Conservation (phyloP, 257 asterid species). For the Solanum paucissectum region DNA sequence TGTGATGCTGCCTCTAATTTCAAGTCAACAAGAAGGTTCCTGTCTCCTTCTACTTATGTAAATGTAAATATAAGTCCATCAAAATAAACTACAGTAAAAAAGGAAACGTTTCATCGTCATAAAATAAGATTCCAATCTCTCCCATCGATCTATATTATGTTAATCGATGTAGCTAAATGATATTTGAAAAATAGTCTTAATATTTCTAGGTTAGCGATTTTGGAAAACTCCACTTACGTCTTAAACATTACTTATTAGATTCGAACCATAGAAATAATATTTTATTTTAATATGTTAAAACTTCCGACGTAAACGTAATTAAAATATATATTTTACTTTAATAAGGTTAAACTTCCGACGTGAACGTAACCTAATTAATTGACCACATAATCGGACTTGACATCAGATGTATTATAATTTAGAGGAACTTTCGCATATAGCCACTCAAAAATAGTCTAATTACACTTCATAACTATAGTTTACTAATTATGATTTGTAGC, state of each 20-base stretch:
- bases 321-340: background rate
- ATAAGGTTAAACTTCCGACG: background rate
- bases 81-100: background rate
- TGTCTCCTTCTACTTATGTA: background rate
- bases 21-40: slow-evolving; percentile 14
- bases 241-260: background rate
- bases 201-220: background rate
- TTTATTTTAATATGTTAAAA: background rate
- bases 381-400: no score
- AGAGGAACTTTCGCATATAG: no score
- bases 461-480: no score
- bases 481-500: no score
- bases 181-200: background rate
- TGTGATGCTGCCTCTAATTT: slow-evolving; percentile 21
- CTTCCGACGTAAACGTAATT: background rate
- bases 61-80: background rate
- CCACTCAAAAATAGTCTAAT: no score
- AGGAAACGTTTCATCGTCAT: background rate
- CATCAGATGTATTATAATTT: no score
- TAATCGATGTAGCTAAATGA: background rate
- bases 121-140: background rate
- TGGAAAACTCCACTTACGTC: background rate
- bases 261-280: background rate
- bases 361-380: no score
- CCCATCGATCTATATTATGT: background rate